phyloP scores from a whole-genome alignment of 31 red algal species.

The Porphyra umbilicalis region DNA sequence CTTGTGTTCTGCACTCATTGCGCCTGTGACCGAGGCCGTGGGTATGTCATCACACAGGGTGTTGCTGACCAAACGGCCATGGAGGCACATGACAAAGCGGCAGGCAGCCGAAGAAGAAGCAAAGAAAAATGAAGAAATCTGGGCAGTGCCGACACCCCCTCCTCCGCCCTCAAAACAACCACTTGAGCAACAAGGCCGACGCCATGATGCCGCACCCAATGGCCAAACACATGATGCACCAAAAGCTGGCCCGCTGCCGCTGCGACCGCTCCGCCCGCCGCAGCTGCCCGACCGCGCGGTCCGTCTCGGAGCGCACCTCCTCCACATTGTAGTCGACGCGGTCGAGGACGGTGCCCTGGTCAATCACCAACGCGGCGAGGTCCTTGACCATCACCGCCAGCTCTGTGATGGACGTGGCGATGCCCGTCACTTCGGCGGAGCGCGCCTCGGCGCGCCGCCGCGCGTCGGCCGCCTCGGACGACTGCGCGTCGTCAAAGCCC shows the following conservation, averaged over 20 bases:
- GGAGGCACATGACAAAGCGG: too few relatives aligned
- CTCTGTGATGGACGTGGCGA: conserved; percentile 64
- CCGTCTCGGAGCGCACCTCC: conserved; percentile 38
- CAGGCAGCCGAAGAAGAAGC: too few relatives aligned
- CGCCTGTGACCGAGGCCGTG: too few relatives aligned
- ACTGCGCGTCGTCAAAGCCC: conserved; percentile 49
- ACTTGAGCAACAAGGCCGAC: conserved; percentile 65
- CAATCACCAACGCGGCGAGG: conserved; percentile 64
- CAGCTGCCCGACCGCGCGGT: conserved; percentile 51
- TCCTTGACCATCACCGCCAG: conserved; percentile 71
- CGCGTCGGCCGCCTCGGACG: conserved; percentile 26
- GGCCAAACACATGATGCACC: conserved; percentile 66
- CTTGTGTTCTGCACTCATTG: too few relatives aligned
- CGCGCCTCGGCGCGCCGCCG: conserved; percentile 33
- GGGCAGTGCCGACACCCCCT: too few relatives aligned
- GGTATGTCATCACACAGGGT: too few relatives aligned
- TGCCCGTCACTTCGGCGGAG: conserved; percentile 23
- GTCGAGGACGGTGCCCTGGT: conserved; percentile 89
- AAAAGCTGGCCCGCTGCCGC: conserved; percentile 52
- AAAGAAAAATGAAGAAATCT: too few relatives aligned
- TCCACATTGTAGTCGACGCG: conserved; percentile 91
- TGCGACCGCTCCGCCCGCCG: conserved; percentile 58
- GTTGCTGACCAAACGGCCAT: too few relatives aligned
- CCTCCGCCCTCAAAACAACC: conserved; percentile 25
- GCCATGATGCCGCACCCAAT: conserved; percentile 78